Evolutionary conservation across 139 green algal genomes (phyloP).

Genomic region (Diplosphaera chodatii): DNA sequence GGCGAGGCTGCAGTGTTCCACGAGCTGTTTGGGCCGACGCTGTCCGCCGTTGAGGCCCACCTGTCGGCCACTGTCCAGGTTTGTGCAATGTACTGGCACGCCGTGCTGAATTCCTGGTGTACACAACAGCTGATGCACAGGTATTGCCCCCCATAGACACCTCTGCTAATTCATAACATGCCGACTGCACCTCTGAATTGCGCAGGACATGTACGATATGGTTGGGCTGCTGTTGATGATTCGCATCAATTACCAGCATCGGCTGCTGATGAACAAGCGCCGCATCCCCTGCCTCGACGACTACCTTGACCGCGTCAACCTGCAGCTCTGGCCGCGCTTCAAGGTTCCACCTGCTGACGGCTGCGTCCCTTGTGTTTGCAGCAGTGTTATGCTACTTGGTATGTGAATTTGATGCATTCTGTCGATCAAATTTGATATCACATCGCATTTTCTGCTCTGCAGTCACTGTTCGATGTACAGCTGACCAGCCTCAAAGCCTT

Average conservation of each 20-base stretch:
- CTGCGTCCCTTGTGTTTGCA: too few relatives aligned
- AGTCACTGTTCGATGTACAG: conserved; percentile 77
- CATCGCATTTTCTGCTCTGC: neutral
- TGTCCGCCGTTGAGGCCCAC: conserved; percentile 68
- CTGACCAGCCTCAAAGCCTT: conserved; percentile 48
- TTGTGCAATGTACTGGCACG: too few relatives aligned
- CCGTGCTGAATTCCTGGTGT: too few relatives aligned
- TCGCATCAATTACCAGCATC: conserved; percentile 81
- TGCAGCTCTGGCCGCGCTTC: conserved; percentile 88
- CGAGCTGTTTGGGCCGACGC: conserved; percentile 62
- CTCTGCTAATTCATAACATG: too few relatives aligned
- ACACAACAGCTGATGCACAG: too few relatives aligned
- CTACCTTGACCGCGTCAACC: conserved; percentile 89
- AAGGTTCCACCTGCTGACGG: too few relatives aligned
- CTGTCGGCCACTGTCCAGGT: conserved; percentile 52
- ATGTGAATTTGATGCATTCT: too few relatives aligned
- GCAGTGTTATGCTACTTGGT: too few relatives aligned
- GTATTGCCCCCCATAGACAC: too few relatives aligned
- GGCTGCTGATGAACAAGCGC: conserved; percentile 64
- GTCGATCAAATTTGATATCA: too few relatives aligned
- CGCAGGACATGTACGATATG: conserved; percentile 33
- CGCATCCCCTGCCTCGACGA: conserved; percentile 81
- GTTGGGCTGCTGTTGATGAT: conserved; percentile 92
- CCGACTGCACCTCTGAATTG: too few relatives aligned
- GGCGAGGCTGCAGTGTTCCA: conserved; percentile 69